A percentile compares a stretch with the other conserved stretches of the same genome.
Conservation (phyloP, 1,284 basidiomycete genomes). For the Sporisorium sorghi region DNA sequence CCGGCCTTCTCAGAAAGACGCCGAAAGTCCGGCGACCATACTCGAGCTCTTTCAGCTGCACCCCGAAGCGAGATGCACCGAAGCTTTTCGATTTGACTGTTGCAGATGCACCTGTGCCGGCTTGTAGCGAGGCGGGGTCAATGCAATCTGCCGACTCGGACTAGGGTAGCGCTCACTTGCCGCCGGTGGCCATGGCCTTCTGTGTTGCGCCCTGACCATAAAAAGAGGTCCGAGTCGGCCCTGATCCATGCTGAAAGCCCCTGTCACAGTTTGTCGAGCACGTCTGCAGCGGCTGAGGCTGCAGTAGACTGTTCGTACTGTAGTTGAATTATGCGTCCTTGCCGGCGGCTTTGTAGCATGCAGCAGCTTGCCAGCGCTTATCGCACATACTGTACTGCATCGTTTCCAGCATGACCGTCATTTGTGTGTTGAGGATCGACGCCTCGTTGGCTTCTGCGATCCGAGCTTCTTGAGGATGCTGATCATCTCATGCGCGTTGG, state of each 20-base stretch:
- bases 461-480: too few relatives aligned
- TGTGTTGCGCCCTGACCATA: not conserved
- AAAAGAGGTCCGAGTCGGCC: not conserved
- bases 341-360: not conserved
- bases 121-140: not conserved
- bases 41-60: not conserved
- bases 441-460: too few relatives aligned
- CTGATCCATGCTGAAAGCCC: not conserved
- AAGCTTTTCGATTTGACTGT: not conserved
- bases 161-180: too few relatives aligned
- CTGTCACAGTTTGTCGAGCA: not conserved
- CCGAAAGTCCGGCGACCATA: slow-evolving; percentile 14
- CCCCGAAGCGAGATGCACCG: slow-evolving; percentile 6
- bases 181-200: not conserved
- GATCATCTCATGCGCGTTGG: too few relatives aligned
- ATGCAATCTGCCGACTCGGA: not conserved
- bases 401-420: too few relatives aligned
- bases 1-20: slow-evolving; percentile 5
- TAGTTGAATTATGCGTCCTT: not conserved
- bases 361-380: not conserved
- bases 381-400: not conserved
- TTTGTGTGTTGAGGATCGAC: too few relatives aligned
- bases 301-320: not conserved
- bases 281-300: not conserved
- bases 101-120: slow-evolving; percentile 2